These are phyloP conservation scores for Epichloe uncinata DNA, from an alignment of 2,329 filamentous ascomycete genomes.

Conservation along the genomic window DNA sequence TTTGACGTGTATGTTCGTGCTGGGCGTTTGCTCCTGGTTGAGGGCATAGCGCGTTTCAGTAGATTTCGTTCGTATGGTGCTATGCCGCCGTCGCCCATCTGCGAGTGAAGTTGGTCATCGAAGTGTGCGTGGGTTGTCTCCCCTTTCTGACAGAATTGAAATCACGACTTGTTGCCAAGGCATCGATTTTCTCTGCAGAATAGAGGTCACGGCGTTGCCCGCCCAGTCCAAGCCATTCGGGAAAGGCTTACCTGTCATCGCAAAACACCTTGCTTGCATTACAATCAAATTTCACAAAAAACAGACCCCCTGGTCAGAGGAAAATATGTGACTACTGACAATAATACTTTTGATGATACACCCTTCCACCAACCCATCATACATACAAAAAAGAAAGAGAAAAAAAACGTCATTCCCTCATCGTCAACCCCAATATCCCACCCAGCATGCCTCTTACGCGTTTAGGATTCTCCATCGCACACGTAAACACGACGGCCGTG, in stretches of 20 bases:
- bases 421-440: conserved; percentile 38
- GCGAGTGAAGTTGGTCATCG: background rate
- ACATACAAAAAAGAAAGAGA: background rate
- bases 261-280: no score
- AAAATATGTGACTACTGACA: no score
- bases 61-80: no score
- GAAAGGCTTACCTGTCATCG: no score
- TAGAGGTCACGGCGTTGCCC: no score
- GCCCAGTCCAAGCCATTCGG: no score
- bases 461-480: conserved; percentile 45
- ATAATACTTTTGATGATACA: background rate
- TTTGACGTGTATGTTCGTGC: conserved; percentile 63
- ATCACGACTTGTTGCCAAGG: no score
- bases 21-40: conserved; percentile 44
- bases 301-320: no score
- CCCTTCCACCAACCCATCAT: background rate
- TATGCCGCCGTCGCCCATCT: background rate
- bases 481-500: conserved; percentile 57
- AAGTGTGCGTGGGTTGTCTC: no score
- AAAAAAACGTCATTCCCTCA: conserved; percentile 13
- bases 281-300: no score
- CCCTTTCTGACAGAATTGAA: no score
- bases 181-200: no score
- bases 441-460: conserved; percentile 59
- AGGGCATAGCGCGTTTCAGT: conserved; percentile 11